Evolutionary conservation across 2,329 filamentous ascomycete species (phyloP), one percentile per base, ranked within the genome.

Genomic region (Beauveria scarabaeidicola): DNA sequence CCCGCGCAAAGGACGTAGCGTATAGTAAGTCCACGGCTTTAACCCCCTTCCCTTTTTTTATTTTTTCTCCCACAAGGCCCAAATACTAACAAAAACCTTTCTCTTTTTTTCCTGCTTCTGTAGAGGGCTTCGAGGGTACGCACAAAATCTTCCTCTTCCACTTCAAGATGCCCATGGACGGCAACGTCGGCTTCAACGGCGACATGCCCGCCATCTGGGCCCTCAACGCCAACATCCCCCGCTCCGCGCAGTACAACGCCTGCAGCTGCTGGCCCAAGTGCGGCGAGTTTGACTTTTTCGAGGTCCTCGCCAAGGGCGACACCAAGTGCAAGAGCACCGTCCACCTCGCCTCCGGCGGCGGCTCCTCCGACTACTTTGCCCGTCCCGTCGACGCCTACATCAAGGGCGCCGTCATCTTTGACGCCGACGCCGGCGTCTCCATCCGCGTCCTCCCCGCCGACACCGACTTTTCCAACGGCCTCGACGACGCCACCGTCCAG

Each of bases 131-230:
- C 73, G 80, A 74, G 43, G 88, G 88, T 53, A 77, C 80, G 32
- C 81, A 84, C 66, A 91, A 90, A 75, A 78, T 87, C 58, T 91
- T 92, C 75, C 78, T 91, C 63, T 80, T 89, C 66, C 81, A 90
- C 66, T 89, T 91, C 71, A 76, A 77, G 59, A 92, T 92, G 89
- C 88, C 88, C 9, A 68, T 79, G 52, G 81, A 82, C 60, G 80
- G 80, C 62, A 69, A 76, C 56, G 73, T 69, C n/a, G 76, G 75
- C 60, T 77, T 76, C 66, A 81, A 85, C 67, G 76, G 70, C 46
- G 84, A 91, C 72, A 88, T 88, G 80, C 88, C 89, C 9, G 85
- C 88, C 46, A 80, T 87, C 71, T 92, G 89, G 89, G 76, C 87
- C 53, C 81, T 92, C 62, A 92, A 92, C 73, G 85, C 83, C 19